Base-by-base conservation (phyloP, 768 basidiomycete species). In the Macrolepiota fuliginosa region DNA sequence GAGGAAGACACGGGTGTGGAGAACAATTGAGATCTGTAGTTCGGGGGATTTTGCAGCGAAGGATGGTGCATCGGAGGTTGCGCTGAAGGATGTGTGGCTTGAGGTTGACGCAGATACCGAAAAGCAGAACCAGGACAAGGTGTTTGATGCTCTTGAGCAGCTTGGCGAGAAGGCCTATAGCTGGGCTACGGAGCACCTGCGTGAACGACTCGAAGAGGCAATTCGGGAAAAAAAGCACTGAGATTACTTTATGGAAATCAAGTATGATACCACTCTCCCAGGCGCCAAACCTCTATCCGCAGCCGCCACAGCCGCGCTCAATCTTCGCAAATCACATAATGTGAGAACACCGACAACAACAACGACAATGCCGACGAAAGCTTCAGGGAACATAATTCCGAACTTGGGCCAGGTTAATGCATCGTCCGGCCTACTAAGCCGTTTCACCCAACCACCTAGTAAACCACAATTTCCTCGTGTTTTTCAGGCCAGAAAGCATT, bases 31-130 rank as follows among this genome's bases (percentile, higher is more conserved):
- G 32, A 57, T 64, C 46, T 15, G 39, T 12, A 24, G n/a, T 32
- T 49, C 25, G 25, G 32, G 19, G 37, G n/a, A 46, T 32, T 35
- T 35, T n/a, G 47, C 19, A 25, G 49, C 57, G 37, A 49, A 56
- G 47, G 19, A 49, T 32, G 50, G 47, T 29, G 65, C 50, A 19
- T 39, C 17, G 10, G 17, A 35, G 22, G 47, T 59, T 3, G 64
- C 62, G 7, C 25, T 70, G 17, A 67, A 68, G 58, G 66, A 70
- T 42, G 62, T 64, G 6, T 70, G 66, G 68, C 51, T 70, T 2
- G 64, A 64, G 27, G 25, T 15, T 1, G 36, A 17, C 4, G 54
- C 65, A 7, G 11, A 25, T 0, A 64, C 65, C 1, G 66, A 69
- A 37, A 17, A n/a, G 22, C 32, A 68, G 39, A 64, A 65, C 39